Evolutionary conservation across 2,329 filamentous ascomycete species (phyloP), one percentile per base, ranked within the genome.

Genomic region (Exophiala calicioides): DNA sequence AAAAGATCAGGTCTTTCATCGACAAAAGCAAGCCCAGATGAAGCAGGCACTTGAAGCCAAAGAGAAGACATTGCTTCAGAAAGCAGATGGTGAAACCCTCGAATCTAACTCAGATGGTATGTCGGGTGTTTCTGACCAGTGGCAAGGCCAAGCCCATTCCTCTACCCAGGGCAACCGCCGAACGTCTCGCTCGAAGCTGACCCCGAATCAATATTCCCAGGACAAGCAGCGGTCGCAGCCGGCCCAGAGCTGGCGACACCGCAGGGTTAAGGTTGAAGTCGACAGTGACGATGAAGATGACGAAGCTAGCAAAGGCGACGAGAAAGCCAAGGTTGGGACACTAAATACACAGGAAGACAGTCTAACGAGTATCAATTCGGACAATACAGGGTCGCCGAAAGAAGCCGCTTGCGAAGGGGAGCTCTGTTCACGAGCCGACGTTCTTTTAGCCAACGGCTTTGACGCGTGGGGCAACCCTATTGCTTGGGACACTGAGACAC

Each of bases 1-100:
- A 26, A 55, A 58, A 38, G 58, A 60, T 27, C 38, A 55, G 27
- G 53, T 59, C 5, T 50, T 42, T 37, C 37, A 52, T 24, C 37
- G 42, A 30, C 44, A 56, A 19, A 57, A 52, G 44, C 46, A 56
- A 26, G 19, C 48, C 19, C 39, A 51, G 35, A 46, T 56, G 47
- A 55, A 50, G 19, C 32, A 53, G 44, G 49, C 52, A 33, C 40
- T 49, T 12, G 53, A 60, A 29, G 46, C 38, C 29, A 52, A 53
- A 31, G 50, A 59, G 26, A 45, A 49, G 21, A 27, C 27, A 24
- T n/a, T 46, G 35, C 32, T 54, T 39, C 30, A 49, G n/a, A 44
- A 48, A 23, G 30, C 27, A 15, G 32, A 44, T 18, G 21, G 40
- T 18, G 44, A 50, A n/a, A 24, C 33, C 19, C 13, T 34, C 16